Percentiles rank a stretch among this genome's conserved stretches.
Conservation (phyloP, 2,329 filamentous ascomycete species). For the Beauveria pseudobassiana region DNA sequence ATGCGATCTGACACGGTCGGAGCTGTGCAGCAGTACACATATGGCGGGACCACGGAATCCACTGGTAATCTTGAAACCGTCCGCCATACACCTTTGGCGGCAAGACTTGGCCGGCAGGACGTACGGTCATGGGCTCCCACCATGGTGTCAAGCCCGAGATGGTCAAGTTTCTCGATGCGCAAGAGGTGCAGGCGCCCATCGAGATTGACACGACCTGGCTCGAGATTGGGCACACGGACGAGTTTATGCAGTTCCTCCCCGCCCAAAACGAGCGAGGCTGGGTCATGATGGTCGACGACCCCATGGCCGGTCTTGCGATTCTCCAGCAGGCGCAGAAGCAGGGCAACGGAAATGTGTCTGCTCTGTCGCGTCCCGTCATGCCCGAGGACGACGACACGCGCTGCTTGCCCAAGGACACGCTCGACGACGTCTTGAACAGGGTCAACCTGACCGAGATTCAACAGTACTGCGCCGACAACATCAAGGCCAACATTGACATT, state of each 20-base stretch:
- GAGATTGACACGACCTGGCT: conserved; percentile 24
- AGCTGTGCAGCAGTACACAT: not conserved
- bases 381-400: not conserved
- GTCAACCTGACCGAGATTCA: conserved; percentile 12
- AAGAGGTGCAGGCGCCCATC: conserved; percentile 28
- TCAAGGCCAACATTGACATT: conserved; percentile 18
- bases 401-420: conserved; percentile 14
- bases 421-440: conserved; percentile 15
- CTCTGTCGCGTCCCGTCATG: conserved; percentile 14
- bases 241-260: conserved; percentile 24
- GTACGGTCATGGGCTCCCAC: not conserved
- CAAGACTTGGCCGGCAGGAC: not conserved
- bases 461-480: conserved; percentile 12
- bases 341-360: conserved; percentile 15
- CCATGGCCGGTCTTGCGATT: conserved; percentile 15
- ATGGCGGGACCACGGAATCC: not conserved
- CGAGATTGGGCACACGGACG: conserved; percentile 21
- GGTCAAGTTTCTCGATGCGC: conserved; percentile 23
- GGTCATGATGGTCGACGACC: conserved; percentile 19
- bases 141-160: conserved; percentile 15
- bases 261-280: conserved; percentile 19
- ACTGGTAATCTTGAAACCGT: conserved; percentile 6
- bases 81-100: not conserved
- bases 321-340: conserved; percentile 14
- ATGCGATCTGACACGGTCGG: conserved; percentile 2